Base-by-base conservation (phyloP, 495 filamentous ascomycete genomes). In the Annulohypoxylon moriforme region DNA sequence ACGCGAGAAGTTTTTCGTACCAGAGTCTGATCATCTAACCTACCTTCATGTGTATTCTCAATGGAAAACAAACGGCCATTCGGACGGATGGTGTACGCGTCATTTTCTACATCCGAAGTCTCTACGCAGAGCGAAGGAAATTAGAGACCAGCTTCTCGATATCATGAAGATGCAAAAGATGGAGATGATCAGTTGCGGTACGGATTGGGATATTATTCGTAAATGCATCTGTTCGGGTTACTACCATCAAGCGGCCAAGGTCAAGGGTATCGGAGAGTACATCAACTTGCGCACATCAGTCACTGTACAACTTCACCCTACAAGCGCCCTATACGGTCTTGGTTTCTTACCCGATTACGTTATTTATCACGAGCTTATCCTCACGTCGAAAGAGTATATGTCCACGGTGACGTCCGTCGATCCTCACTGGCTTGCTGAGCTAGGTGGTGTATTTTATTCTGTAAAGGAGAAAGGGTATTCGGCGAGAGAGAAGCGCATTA, bases 311-410 rank as follows among this genome's bases (percentile, higher is more conserved):
- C 82, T 99, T 55, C 96, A 98, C 79, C 95, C 96, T 24, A 98
- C 96, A 1, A 93, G 90, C 71, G 93, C 95, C 7, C 85, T 99
- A 7, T 98, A 96, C 76, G 95, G 94, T 38, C 86, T 96, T 1
- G 95, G 96, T 4, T 96, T 96, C 80, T 86, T 98, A 27, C 96
- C 96, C 0, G 95, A 98, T 75, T 98, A 98, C 74, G 94, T 99
- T 62, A 90, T 99, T 29, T 99, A 98, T 81, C 96, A 99, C 82
- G 96, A 99, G 80, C 88, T 99, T 71, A 98, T 98, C 71, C 88
- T 98, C 49, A 99, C 96, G 0, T 92, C 89, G 57, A 98, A 97
- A 77, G 96, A 98, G 81, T 99, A 98, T 83, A 98, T 99, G 95
- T 95, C 92, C 3, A 97, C 93, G 1, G 96, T 99, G 29, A 99